Base-by-base conservation (phyloP, 495 filamentous ascomycete species). In the Lineolata rhizophorae region DNA sequence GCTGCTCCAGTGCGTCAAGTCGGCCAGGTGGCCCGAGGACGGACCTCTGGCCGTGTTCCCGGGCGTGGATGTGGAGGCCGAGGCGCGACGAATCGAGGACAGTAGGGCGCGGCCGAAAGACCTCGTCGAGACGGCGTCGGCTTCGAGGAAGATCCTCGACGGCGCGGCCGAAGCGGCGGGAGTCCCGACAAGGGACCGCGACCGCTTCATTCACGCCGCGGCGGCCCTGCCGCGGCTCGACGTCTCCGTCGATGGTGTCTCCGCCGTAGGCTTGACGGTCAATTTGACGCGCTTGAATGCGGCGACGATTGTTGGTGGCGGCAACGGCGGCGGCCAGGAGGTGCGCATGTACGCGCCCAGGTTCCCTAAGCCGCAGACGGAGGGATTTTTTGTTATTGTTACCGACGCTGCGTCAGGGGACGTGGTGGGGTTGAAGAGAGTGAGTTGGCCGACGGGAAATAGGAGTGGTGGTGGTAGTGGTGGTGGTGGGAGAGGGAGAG, bases 281-380 rank as follows among this genome's bases (percentile, higher is more conserved):
- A 54, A 52, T 4, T 40, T 94, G 6, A 55, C 59, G 9, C 67
- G 87, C 0, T 55, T 65, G 30, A 94, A 94, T 53, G 21, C 37
- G 2, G 34, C 38, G 4, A 35, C 39, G 60, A 11, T 48, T 70
- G n/a, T 13, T 2, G 31, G 24, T 12, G 31, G 20, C n/a, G n/a
- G n/a, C n/a, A n/a, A n/a, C n/a, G n/a, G n/a, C n/a, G 12, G 20
- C 17, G 25, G n/a, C 5, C 20, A 34, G 1, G 16, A 29, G 4
- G 13, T 73, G 61, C 42, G 62, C 71, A 73, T 92, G 37, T 91
- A 70, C 39, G 79, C 87, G 0, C 85, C 87, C 5, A 61, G 64
- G 3, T 95, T 87, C 54, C 90, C 87, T 0, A 97, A 97, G 52
- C 70, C 81, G 15, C 87, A 97, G 49, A 83, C 77, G 0, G 87